Base-by-base conservation (phyloP, 208 protist species). In the Kentomonas sorsogonicus region DNA sequence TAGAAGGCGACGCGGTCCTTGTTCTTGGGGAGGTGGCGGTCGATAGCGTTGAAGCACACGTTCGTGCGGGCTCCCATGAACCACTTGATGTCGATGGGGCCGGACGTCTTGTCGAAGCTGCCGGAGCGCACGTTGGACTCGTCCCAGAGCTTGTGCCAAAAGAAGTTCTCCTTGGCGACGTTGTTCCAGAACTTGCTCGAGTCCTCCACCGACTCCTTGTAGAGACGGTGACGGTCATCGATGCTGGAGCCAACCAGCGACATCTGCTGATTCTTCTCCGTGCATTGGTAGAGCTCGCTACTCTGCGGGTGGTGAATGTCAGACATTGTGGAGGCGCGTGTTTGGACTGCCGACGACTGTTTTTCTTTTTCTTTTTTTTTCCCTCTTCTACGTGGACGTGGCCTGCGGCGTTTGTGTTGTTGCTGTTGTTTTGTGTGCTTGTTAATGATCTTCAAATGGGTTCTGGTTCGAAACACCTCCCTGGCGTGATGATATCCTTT, bases 1-100 rank as follows among this genome's bases (percentile, higher is more conserved):
- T 87, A 75, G 60, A 93, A 93, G 60, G 89, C 91, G 22, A 93
- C 80, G 27, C 83, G 66, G 47, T 96, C 71, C 23, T 65, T 69
- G 40, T 85, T 63, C 27, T 72, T 36, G 10, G 69, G 61, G 13
- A 96, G 60, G 65, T 97, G 83, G 38, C 88, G 72, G 60, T 96
- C 89, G 27, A 96, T 58, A 18, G 70, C 69, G 69, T 97, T 96
- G 79, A 95, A 95, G 79, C 86, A 96, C 88, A 89, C 68, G 53
- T 89, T 97, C 26, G 81, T 85, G 57, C 69, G 54, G 23, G 54
- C 88, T 9, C 81, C 84, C 18, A 79, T 68, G 60, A 96, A 97
- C 89, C 93, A 96, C 59, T 79, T 80, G 46, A 61, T 53, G 46
- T 74, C 79, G 47, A 93, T 72, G 18, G 58, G 69, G 16, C 81